These are phyloP conservation scores for Colletotrichum sp. DNA, from an alignment of 2,329 filamentous ascomycete species.

Conservation along the genomic window DNA sequence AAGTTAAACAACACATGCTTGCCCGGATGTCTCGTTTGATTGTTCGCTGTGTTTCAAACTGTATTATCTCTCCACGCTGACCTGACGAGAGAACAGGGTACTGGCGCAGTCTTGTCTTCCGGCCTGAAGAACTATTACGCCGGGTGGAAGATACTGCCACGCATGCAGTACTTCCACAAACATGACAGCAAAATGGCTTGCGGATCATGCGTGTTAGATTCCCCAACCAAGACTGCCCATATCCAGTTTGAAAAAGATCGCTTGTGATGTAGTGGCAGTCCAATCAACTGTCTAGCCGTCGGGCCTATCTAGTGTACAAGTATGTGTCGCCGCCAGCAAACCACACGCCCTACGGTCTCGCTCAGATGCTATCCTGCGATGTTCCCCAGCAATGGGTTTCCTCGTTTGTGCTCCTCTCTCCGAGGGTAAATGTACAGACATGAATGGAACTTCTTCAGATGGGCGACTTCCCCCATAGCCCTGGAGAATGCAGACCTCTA, in stretches of 20 bases:
- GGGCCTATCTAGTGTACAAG: conserved; percentile 19
- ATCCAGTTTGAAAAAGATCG: background rate
- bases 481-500: background rate
- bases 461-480: background rate
- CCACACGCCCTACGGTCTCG: conserved; percentile 5
- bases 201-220: background rate
- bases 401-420: background rate
- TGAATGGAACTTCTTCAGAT: background rate
- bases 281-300: background rate
- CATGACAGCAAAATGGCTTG: background rate
- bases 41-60: background rate
- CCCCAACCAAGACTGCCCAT: background rate
- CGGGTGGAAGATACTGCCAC: background rate
- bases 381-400: background rate
- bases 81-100: background rate
- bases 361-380: background rate
- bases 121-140: background rate
- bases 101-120: background rate
- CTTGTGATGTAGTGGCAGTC: background rate
- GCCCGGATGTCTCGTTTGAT: background rate
- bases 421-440: conserved; percentile 18
- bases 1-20: background rate
- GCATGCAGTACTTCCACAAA: background rate
- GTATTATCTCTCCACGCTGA: background rate
- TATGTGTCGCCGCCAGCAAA: conserved; percentile 7